A percentile compares a stretch with the other conserved stretches of the same genome.
Evolutionary conservation across 192 early-diverging fungal genomes (phyloP).

Genomic region (Entomortierella beljakovae): DNA sequence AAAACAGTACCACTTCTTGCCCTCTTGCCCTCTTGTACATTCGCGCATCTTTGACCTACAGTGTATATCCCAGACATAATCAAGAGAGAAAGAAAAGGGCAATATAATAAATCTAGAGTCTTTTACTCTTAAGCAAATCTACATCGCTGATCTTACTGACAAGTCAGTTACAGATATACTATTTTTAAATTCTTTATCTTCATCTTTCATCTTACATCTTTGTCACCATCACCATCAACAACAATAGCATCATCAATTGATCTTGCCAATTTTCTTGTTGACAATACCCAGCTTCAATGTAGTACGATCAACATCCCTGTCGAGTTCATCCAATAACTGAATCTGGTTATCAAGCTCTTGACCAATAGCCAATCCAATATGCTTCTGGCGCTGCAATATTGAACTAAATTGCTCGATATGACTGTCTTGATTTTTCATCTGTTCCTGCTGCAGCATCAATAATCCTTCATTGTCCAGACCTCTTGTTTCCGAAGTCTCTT

Average conservation of each 20-base stretch:
- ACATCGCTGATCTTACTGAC: too few species aligned
- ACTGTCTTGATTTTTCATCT: slow-evolving; percentile 88
- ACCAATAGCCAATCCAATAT: slow-evolving; percentile 88
- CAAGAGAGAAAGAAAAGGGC: too few species aligned
- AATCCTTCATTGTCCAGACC: slow-evolving; percentile 81
- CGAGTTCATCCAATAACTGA: slow-evolving; percentile 86
- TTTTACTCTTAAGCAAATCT: too few species aligned
- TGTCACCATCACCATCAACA: too few species aligned
- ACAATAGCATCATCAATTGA: slow-evolving; percentile 56
- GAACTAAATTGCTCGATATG: slow-evolving; percentile 79
- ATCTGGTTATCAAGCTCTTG: slow-evolving; percentile 94
- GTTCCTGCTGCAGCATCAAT: slow-evolving; percentile 77
- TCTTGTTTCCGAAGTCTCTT: slow-evolving; percentile 85
- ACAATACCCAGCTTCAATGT: slow-evolving; percentile 78
- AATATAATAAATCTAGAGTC: too few species aligned
- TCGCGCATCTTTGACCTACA: too few species aligned
- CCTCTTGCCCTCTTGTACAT: too few species aligned
- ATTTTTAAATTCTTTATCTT: too few species aligned
- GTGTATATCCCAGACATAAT: too few species aligned
- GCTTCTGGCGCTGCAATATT: slow-evolving; percentile 84
- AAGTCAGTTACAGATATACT: too few species aligned
- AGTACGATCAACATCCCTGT: slow-evolving; percentile 82
- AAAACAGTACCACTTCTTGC: too few species aligned
- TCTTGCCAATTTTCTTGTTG: slow-evolving; percentile 82
- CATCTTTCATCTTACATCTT: too few species aligned